phyloP scores from a whole-genome alignment of 345 rosid species.

The Rhodomyrtus tomentosa region DNA sequence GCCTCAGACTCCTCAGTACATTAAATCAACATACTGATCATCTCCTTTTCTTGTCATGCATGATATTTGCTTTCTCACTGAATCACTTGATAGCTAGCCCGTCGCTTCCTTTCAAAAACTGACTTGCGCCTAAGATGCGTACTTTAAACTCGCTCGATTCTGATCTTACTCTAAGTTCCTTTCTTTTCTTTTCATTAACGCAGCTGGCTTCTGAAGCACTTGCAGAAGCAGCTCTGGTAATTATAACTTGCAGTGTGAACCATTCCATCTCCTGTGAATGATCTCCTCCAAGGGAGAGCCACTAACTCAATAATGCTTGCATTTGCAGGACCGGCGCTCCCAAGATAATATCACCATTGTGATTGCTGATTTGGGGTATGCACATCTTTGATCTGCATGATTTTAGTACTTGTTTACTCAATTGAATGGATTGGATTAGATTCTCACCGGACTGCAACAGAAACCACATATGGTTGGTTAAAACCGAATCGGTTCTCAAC shows the following conservation, averaged over 20 bases:
- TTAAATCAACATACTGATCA: not conserved
- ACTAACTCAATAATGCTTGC: constrained; percentile 2
- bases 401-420: not conserved
- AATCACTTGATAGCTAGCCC: too few relatives aligned
- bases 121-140: too few relatives aligned
- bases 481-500: not conserved
- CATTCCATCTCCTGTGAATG: not conserved
- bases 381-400: not conserved
- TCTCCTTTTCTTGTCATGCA: not conserved
- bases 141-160: not conserved
- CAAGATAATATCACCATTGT: constrained; percentile 73
- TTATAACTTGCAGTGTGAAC: not conserved
- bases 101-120: too few relatives aligned
- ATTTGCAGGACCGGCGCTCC: constrained; percentile 59
- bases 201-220: constrained; percentile 92
- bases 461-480: not conserved
- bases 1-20: not conserved
- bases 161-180: not conserved
- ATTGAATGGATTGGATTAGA: not conserved
- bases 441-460: not conserved
- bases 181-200: constrained; percentile 9
- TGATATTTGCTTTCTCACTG: not conserved
- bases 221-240: constrained; percentile 67
- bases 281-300: not conserved
- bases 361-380: constrained; percentile 84